These are phyloP conservation scores for Phyllostachys edulis DNA, from an alignment of 176 grass and related monocot species.

Conservation along the genomic window DNA sequence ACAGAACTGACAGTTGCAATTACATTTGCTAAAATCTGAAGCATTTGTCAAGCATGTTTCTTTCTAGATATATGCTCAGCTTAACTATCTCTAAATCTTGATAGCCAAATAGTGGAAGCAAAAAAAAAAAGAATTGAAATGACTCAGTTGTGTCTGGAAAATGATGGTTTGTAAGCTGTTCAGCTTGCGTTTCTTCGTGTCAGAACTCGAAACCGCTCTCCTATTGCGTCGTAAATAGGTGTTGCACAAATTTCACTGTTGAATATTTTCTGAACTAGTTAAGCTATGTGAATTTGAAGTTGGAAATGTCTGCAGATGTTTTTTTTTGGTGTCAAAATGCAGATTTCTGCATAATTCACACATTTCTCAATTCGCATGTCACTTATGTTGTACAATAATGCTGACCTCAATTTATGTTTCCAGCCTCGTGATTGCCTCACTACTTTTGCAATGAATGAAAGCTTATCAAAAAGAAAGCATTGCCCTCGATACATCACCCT, in stretches of 20 bases:
- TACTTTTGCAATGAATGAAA: conserved; percentile 27
- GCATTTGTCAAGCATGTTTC: not conserved
- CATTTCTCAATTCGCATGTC: not conserved
- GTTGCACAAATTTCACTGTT: not conserved
- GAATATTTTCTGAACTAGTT: not conserved
- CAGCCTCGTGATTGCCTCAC: conserved; percentile 78
- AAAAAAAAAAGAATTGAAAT: not conserved
- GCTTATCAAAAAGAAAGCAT: conserved; percentile 23
- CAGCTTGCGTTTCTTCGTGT: not conserved
- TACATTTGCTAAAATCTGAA: not conserved
- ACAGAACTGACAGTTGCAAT: not conserved
- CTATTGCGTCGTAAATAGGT: not conserved
- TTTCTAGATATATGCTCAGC: not conserved
- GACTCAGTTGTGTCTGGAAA: not conserved
- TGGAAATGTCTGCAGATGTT: not conserved
- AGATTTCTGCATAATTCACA: not conserved
- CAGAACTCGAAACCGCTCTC: not conserved
- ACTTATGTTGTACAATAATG: not conserved
- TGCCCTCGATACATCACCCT: conserved; percentile 62
- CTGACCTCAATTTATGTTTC: conserved; percentile 34
- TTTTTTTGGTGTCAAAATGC: conserved; percentile 16
- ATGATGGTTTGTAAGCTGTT: not conserved
- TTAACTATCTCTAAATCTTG: not conserved
- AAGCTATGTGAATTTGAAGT: not conserved
- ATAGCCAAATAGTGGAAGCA: not conserved